Evolutionary conservation across 768 basidiomycete species (phyloP), one percentile per base, ranked within the genome.

Genomic region (Boletellus ananiceps): DNA sequence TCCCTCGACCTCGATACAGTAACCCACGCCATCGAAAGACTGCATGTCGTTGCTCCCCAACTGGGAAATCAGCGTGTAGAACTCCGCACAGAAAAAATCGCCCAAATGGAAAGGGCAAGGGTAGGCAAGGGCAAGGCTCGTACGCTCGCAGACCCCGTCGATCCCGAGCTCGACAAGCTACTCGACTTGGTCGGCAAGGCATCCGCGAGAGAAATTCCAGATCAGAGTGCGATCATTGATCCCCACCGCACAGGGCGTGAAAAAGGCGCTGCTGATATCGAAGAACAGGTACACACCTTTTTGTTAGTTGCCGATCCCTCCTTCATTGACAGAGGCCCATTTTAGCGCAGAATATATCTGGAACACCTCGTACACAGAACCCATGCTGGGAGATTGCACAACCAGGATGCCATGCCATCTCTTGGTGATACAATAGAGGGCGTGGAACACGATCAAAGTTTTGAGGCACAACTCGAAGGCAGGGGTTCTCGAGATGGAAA

Each of bases 61-160:
- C 68, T 97, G 36, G 81, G 86, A 51, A 86, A 94, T 63, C 95
- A 99, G 66, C 82, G 96, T 1, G 92, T 89, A n/a, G 93, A 94
- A 64, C 79, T 95, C 39, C 84, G 85, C 59, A 76, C 76, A 5
- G 71, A 80, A 21, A 88, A 90, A 61, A 58, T 84, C 13, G 78
- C 78, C 12, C 78, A 91, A 66, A 79, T 92, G 72, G 87, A 90
- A 66, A 77, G 77, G 38, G 90, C 88, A 5, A 46, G 71, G 74
- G 73, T 74, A 58, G 75, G 76, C 23, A 76, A 76, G 60, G 70
- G 70, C 37, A 81, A 80, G 55, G 74, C 81, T 8, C 52, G 62
- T 18, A 70, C 80, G 8, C 48, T 58, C 9, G 68, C 69, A 52
- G 69, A 35, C 63, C 62, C 52, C 12, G 27, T 39, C 1, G 64